Base-by-base conservation (phyloP, 306 rosid species). In the Lathyrus oleraceus region DNA sequence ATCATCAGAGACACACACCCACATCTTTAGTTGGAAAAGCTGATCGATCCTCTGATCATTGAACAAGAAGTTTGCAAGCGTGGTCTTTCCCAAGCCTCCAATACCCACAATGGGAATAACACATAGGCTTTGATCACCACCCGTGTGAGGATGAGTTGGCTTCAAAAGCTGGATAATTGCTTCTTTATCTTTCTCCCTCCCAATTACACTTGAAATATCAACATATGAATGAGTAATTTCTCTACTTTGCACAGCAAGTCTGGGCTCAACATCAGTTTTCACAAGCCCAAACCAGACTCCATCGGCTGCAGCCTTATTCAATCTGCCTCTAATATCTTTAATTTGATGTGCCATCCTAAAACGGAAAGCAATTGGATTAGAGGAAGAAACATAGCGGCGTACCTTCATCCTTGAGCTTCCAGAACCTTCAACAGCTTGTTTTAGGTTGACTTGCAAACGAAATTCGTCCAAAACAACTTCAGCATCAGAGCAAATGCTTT, bases 31-130 rank as follows among this genome's bases (percentile, higher is more conserved):
- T 9, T 8, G 27, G 14, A 49, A 49, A 49, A 9, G 7, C 30
- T 30, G 7, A 15, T 35, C 25, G n/a, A 60, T 23, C 27, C 44
- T 35, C n/a, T 5, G 2, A 35, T 60, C 65, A 35, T 60, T 60
- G 45, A 35, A 35, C 45, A 60, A 43, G 27, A 60, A 35, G 6
- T 61, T 61, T 35, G 67, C 67, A 17, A 36, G 67, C 10, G 67
- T 17, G 9, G 67, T 36, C 67, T 16, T 61, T 13, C 67, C 48
- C 15, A 61, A 2, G 10, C 67, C 67, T 36, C 67, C 48, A 61
- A 61, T 61, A 5, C 67, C 48, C 48, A 61, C 67, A 3, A 17
- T 38, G 30, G 48, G 67, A 61, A 61, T 0, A 61, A 61, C 67
- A 61, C 67, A 36, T 13, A 20, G 40, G 5, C 56, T 14, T 38